phyloP scores from a whole-genome alignment of 192 early-diverging fungal species.

The Linnemannia schmuckeri region DNA sequence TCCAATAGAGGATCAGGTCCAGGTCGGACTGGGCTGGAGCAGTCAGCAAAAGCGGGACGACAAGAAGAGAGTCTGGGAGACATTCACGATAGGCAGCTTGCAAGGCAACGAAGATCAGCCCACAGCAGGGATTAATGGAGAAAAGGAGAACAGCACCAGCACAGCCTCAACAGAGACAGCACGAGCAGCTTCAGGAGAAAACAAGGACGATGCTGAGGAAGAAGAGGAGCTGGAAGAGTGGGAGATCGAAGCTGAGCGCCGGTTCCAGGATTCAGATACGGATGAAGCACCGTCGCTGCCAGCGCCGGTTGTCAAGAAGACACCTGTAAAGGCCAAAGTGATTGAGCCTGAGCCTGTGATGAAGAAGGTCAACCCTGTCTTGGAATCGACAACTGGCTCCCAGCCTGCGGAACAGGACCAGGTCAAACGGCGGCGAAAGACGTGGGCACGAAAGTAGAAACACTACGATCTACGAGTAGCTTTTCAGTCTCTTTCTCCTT shows the following conservation, averaged over 20 bases:
- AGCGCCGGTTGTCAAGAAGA: slow-evolving; percentile 18
- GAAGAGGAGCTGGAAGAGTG: slow-evolving; percentile 57
- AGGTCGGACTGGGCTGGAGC: slow-evolving; percentile 48
- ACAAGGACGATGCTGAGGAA: slow-evolving; percentile 15
- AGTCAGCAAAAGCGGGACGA: slow-evolving; percentile 22
- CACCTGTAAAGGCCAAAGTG: slow-evolving; percentile 3
- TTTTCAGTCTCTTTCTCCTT: not conserved
- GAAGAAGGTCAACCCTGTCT: slow-evolving; percentile 16
- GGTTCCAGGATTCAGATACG: slow-evolving; percentile 50
- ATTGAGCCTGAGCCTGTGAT: slow-evolving; percentile 4
- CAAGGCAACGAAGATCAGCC: slow-evolving; percentile 15
- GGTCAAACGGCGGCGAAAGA: slow-evolving; percentile 48
- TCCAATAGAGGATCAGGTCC: slow-evolving; percentile 53
- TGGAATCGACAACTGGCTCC: slow-evolving; percentile 1
- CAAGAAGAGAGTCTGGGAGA: slow-evolving; percentile 30
- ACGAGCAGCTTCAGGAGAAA: not conserved
- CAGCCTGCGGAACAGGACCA: slow-evolving; percentile 34
- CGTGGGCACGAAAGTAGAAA: slow-evolving; percentile 44
- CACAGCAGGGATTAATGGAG: not conserved
- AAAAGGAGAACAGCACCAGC: not conserved
- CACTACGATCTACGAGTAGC: not conserved
- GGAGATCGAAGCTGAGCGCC: slow-evolving; percentile 55
- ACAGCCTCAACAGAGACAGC: not conserved
- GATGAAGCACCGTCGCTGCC: slow-evolving; percentile 38
- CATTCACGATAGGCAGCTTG: slow-evolving; percentile 35